These are phyloP conservation scores for Thalassiosira delicatula DNA, from an alignment of 352 stramenopile genomes.

Conservation along the genomic window DNA sequence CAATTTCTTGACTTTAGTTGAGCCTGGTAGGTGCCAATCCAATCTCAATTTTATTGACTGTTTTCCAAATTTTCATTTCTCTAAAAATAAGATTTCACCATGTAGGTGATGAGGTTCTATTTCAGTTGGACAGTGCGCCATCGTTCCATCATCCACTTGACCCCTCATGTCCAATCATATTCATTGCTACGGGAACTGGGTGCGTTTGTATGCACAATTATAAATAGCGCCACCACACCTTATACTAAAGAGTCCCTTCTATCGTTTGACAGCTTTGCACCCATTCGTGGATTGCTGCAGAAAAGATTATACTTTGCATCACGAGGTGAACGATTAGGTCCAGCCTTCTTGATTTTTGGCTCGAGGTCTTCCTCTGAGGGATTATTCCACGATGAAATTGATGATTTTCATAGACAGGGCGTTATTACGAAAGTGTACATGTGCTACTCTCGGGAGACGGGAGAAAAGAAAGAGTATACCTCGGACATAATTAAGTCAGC, in stretches of 20 bases:
- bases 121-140: slow-evolving; percentile 31
- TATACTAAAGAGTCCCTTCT: background rate
- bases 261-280: slow-evolving; percentile 24
- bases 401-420: slow-evolving; percentile 24
- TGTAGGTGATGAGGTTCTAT: slow-evolving; percentile 47
- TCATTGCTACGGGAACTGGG: slow-evolving; percentile 51
- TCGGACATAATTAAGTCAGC: slow-evolving; percentile 34
- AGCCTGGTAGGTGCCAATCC: no score
- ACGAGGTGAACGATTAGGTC: slow-evolving; percentile 34
- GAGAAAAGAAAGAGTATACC: slow-evolving; percentile 43
- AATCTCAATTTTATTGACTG: no score
- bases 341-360: slow-evolving; percentile 48
- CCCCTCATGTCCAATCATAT: slow-evolving; percentile 36
- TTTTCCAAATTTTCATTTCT: no score
- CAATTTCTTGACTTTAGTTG: slow-evolving; percentile 43
- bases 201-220: background rate
- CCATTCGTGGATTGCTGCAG: slow-evolving; percentile 46
- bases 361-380: slow-evolving; percentile 30
- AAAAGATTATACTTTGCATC: slow-evolving; percentile 38
- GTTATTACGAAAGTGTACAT: slow-evolving; percentile 33
- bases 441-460: slow-evolving; percentile 47
- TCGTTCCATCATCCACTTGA: slow-evolving; percentile 45
- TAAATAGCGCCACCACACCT: background rate
- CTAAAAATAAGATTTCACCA: no score
- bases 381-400: slow-evolving; percentile 49